Percentiles rank a stretch among this genome's conserved stretches.
phyloP scores from a whole-genome alignment of 1,139 yeast genomes.

The Citeromyces hawaiiensis region DNA sequence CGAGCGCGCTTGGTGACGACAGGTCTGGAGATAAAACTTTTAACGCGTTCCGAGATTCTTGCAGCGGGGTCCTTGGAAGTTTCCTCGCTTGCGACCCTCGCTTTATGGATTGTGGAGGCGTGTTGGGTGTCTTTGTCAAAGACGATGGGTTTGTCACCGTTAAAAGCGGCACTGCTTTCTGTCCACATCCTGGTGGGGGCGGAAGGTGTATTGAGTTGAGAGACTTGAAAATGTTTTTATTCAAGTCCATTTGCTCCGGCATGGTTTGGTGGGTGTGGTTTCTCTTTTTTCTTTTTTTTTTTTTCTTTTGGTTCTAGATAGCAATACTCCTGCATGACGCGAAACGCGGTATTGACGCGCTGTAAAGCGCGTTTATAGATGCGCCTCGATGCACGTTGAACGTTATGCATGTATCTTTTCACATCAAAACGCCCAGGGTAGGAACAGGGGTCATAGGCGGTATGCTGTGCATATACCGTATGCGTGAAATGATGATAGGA shows the following conservation, averaged over 20 bases:
- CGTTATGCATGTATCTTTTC: neutral
- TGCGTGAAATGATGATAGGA: neutral
- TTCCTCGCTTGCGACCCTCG: neutral
- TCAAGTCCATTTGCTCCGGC: neutral
- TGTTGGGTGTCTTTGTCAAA: neutral
- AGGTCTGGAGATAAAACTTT: slow-evolving; percentile 17
- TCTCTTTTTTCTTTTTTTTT: no score
- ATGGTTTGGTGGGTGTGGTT: neutral
- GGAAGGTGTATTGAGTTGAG: neutral
- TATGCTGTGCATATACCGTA: neutral
- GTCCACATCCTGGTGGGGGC: neutral
- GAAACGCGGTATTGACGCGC: neutral
- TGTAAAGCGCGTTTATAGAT: neutral
- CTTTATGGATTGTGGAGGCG: neutral
- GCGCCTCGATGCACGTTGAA: neutral
- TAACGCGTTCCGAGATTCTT: neutral
- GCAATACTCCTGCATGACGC: neutral
- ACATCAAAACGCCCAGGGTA: neutral
- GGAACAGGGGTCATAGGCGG: neutral
- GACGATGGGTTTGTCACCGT: neutral
- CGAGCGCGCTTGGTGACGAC: slow-evolving; percentile 14
- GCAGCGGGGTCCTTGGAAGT: neutral
- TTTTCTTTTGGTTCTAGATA: neutral
- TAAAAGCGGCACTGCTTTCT: neutral
- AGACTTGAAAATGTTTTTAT: neutral